Evolutionary conservation across 768 basidiomycete species (phyloP).

Genomic region (Dioszegia crocea): DNA sequence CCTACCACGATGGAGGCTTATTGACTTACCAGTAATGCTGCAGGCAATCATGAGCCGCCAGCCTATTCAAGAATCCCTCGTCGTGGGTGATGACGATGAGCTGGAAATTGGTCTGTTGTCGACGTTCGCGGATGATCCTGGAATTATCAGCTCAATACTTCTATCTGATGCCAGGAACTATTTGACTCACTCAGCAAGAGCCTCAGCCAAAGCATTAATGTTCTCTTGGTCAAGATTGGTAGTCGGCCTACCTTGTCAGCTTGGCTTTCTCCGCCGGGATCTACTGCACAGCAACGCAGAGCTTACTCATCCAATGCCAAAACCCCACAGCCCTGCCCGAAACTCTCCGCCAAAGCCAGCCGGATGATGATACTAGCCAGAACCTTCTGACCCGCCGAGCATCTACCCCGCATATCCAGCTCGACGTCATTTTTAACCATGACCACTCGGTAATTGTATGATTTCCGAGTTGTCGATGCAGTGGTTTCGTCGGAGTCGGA

Average conservation of each 20-base stretch:
- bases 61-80: conserved; percentile 84
- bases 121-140: conserved; percentile 91
- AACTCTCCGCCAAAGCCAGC: conserved; percentile 92
- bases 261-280: background rate
- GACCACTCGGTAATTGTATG: conserved; percentile 97
- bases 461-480: conserved; percentile 64
- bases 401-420: conserved; percentile 99
- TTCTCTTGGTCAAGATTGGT: conserved; percentile 95
- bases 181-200: conserved; percentile 76
- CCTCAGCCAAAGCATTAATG: conserved; percentile 85
- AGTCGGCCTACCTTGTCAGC: conserved; percentile 59
- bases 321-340: conserved; percentile 96
- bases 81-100: conserved; percentile 82
- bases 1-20: background rate
- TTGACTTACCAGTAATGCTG: conserved; percentile 80
- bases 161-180: background rate
- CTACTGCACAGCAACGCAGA: background rate
- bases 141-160: background rate
- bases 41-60: conserved; percentile 87
- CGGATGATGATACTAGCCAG: conserved; percentile 96
- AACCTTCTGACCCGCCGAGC: conserved; percentile 98
- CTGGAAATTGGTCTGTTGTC: conserved; percentile 86
- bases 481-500: conserved; percentile 88
- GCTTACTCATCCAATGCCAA: conserved; percentile 81
- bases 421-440: conserved; percentile 99